A percentile compares a stretch with the other conserved stretches of the same genome.
Conservation (phyloP, 148 eudicot species). For the Fagopyrum homotropicum region DNA sequence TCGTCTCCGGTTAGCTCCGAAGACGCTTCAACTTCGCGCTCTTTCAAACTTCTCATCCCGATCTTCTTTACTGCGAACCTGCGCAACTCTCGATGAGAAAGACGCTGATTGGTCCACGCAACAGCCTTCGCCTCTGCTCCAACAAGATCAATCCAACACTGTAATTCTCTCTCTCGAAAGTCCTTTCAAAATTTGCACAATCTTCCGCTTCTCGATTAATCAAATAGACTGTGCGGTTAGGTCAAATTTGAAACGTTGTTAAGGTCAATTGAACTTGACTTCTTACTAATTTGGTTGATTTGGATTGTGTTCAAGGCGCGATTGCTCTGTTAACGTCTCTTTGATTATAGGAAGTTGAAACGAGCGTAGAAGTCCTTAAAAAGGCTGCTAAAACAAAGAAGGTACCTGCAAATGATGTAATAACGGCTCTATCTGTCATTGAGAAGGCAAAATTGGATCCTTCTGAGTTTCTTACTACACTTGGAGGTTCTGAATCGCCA, state of each 20-base stretch:
- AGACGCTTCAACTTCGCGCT: neutral
- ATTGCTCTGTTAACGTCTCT: neutral
- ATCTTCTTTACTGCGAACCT: neutral
- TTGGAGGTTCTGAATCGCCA: conserved; percentile 81
- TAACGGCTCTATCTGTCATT: conserved; percentile 56
- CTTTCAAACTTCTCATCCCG: neutral
- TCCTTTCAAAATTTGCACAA: neutral
- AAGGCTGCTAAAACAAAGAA: conserved; percentile 79
- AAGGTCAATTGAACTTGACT: neutral
- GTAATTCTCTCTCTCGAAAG: neutral
- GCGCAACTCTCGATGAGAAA: conserved; percentile 9
- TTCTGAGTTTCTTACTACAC: conserved; percentile 60
- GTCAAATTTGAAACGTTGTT: neutral
- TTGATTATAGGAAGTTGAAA: conserved; percentile 51
- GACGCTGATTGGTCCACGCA: conserved; percentile 5
- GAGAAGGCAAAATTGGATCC: conserved; percentile 86
- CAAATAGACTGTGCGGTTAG: neutral
- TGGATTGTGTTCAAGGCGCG: neutral
- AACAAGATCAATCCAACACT: neutral
- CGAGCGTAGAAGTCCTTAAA: conserved; percentile 59
- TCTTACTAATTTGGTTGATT: neutral
- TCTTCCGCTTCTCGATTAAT: neutral
- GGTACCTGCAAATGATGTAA: conserved; percentile 43
- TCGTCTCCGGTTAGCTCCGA: neutral
- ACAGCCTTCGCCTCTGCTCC: neutral